Percentiles rank a stretch among this genome's conserved stretches.
phyloP scores from a whole-genome alignment of 257 asterid species.

The Striga asiatica region DNA sequence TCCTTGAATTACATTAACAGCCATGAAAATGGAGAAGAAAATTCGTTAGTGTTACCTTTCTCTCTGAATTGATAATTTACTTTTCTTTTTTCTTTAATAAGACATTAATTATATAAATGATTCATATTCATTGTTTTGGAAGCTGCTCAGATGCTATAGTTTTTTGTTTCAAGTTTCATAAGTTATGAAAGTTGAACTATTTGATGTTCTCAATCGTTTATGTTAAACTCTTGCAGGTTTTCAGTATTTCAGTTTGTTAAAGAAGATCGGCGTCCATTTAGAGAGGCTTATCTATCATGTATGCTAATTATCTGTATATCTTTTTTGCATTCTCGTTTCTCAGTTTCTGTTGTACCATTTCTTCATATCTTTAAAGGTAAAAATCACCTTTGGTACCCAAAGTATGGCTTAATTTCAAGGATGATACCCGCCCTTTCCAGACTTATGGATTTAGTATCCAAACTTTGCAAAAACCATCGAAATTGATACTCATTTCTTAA shows the following conservation, averaged over 20 bases:
- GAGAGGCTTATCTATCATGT: conserved; percentile 43
- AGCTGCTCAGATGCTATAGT: neutral
- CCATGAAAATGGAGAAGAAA: neutral
- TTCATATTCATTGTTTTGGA: neutral
- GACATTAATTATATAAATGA: neutral
- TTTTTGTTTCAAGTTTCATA: neutral
- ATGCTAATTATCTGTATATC: conserved; percentile 14
- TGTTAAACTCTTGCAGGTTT: conserved; percentile 48
- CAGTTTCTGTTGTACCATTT: conserved; percentile 1
- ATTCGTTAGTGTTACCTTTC: neutral
- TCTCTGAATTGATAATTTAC: neutral
- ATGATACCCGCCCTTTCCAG: too few species aligned
- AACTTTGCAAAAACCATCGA: too few species aligned
- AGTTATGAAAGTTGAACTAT: neutral
- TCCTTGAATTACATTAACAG: neutral
- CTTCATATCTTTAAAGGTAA: neutral
- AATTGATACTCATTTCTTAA: too few species aligned
- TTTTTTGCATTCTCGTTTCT: neutral
- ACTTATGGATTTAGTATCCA: too few species aligned
- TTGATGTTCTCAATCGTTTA: neutral
- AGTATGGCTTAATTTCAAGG: too few species aligned
- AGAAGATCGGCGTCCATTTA: conserved; percentile 44
- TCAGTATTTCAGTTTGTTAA: conserved; percentile 60
- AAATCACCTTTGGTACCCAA: too few species aligned
- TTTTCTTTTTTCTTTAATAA: neutral